phyloP scores from a whole-genome alignment of 495 filamentous ascomycete genomes.

The Astrothelium macrocarpum region DNA sequence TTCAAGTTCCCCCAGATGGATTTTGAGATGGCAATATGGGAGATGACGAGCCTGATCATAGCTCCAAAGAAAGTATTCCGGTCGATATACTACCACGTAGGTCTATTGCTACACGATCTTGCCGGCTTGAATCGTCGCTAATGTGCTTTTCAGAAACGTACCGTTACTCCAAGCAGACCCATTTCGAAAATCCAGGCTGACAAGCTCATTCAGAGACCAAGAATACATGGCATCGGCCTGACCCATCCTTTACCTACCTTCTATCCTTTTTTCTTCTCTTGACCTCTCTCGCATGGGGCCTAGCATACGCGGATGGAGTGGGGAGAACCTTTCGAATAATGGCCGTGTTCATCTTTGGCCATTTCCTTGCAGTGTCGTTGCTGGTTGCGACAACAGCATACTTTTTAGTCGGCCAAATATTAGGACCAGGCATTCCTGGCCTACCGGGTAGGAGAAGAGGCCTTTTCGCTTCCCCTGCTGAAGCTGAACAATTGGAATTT shows the following conservation, averaged over 20 bases:
- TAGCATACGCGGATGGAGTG: constrained; percentile 54
- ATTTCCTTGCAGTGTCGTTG: constrained; percentile 56
- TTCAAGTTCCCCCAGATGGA: constrained; percentile 42
- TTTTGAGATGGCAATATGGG: constrained; percentile 62
- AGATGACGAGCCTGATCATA: constrained; percentile 65
- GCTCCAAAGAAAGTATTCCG: constrained; percentile 70
- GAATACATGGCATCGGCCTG: constrained; percentile 67
- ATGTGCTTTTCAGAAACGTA: constrained; percentile 49
- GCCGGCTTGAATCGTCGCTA: constrained; percentile 6
- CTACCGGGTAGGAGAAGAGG: constrained; percentile 43
- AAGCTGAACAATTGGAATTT: constrained; percentile 56
- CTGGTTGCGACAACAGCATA: constrained; percentile 53
- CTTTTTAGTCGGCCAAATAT: constrained; percentile 53
- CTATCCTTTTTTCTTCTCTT: constrained; percentile 65
- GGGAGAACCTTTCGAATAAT: constrained; percentile 49
- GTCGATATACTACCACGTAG: constrained; percentile 67
- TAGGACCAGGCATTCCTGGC: constrained; percentile 47
- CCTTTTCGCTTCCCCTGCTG: constrained; percentile 46
- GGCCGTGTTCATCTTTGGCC: constrained; percentile 55
- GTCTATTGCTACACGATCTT: constrained; percentile 15
- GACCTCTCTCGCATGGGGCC: constrained; percentile 63
- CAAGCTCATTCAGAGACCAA: constrained; percentile 49
- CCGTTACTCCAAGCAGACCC: constrained; percentile 15
- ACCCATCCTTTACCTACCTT: constrained; percentile 70
- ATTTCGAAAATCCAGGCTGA: not conserved